Evolutionary conservation across 1,139 yeast species (phyloP).

Genomic region (Hyphopichia khmerensis): DNA sequence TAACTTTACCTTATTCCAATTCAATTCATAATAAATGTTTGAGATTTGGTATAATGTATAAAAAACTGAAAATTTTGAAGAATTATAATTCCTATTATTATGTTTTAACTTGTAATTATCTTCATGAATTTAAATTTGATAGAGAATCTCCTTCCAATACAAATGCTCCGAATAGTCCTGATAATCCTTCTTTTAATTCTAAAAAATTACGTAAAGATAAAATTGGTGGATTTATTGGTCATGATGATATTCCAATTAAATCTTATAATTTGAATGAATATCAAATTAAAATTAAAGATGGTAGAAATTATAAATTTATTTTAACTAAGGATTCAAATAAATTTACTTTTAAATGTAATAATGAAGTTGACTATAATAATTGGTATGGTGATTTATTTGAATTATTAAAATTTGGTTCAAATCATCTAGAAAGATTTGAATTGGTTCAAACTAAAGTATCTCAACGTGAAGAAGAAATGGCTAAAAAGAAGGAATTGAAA

Average conservation of each 20-base stretch:
- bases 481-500: conserved; percentile 10
- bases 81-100: conserved; percentile 40
- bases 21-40: conserved; percentile 47
- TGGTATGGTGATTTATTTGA: conserved; percentile 44
- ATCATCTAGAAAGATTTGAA: conserved; percentile 34
- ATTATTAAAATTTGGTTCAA: conserved; percentile 35
- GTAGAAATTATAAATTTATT: conserved; percentile 34
- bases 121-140: conserved; percentile 45
- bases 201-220: conserved; percentile 27
- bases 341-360: conserved; percentile 40
- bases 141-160: conserved; percentile 12
- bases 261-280: conserved; percentile 47
- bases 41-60: conserved; percentile 42
- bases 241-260: conserved; percentile 40
- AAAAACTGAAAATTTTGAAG: conserved; percentile 43
- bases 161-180: conserved; percentile 7
- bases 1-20: conserved; percentile 34
- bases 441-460: conserved; percentile 31
- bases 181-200: conserved; percentile 4
- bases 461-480: conserved; percentile 15
- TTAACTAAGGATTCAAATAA: conserved; percentile 31
- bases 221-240: conserved; percentile 43
- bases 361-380: conserved; percentile 25
- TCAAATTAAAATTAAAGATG: conserved; percentile 32
- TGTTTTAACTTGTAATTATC: conserved; percentile 43